phyloP scores from a whole-genome alignment of 176 grass and related monocot genomes.

The Puya raimondii region DNA sequence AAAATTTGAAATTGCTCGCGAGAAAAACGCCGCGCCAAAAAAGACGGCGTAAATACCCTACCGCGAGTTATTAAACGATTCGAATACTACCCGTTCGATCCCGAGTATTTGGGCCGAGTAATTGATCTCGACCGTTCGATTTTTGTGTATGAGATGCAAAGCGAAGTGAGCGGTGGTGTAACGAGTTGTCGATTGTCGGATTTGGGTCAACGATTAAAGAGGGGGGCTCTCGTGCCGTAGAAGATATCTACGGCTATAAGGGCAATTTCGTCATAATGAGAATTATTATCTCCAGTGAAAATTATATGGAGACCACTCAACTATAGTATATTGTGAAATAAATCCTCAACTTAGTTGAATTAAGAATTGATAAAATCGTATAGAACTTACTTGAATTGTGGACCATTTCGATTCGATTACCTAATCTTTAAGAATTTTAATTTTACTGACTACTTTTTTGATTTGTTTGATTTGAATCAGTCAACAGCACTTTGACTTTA shows the following conservation, averaged over 20 bases:
- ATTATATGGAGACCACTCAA: neutral
- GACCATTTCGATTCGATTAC: too few relatives aligned
- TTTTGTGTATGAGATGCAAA: neutral
- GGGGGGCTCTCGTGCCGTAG: neutral
- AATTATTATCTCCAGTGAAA: neutral
- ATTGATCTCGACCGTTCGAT: neutral
- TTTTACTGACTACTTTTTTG: too few relatives aligned
- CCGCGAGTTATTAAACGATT: neutral
- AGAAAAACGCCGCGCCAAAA: constrained; percentile 1
- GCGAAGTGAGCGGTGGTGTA: neutral
- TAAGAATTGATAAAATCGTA: too few relatives aligned
- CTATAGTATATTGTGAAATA: too few relatives aligned
- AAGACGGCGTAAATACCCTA: neutral
- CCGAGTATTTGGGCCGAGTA: neutral
- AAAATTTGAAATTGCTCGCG: constrained; percentile 7
- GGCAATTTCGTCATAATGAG: neutral
- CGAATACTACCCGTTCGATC: neutral
- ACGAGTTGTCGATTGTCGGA: neutral
- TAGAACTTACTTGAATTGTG: too few relatives aligned
- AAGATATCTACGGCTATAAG: neutral
- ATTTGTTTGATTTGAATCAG: too few relatives aligned
- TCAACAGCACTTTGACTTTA: too few relatives aligned
- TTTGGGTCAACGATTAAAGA: neutral
- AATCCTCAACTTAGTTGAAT: too few relatives aligned
- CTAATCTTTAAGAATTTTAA: too few relatives aligned